Percentiles rank a stretch among this genome's conserved stretches.
Conservation (phyloP, 164 flowering plant genomes). For the Stephania yunnanensis region DNA sequence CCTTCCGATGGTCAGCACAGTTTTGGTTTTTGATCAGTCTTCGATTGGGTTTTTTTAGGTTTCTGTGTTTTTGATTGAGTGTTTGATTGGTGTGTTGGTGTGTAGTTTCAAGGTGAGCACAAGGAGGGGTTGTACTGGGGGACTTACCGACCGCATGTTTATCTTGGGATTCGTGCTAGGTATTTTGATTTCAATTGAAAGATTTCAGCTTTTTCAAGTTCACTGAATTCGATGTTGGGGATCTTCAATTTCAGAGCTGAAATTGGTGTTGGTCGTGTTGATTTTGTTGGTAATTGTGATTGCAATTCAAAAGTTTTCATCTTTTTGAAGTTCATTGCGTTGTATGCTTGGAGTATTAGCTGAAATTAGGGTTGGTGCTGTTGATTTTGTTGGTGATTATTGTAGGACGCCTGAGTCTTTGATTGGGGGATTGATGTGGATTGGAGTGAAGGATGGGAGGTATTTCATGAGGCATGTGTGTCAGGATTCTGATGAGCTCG, state of each 20-base stretch:
- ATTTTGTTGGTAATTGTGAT: background rate
- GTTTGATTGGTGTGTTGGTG: background rate
- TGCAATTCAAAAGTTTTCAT: background rate
- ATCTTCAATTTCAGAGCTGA: too few species aligned
- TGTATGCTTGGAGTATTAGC: background rate
- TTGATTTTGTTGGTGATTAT: slow-evolving; percentile 5
- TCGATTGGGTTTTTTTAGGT: background rate
- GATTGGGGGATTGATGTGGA: slow-evolving; percentile 95
- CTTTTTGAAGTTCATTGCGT: background rate
- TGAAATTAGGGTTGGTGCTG: background rate
- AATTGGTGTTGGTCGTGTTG: too few species aligned
- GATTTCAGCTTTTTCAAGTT: background rate
- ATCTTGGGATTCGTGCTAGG: slow-evolving; percentile 92
- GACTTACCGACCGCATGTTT: slow-evolving; percentile 86
- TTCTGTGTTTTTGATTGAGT: slow-evolving; percentile 4
- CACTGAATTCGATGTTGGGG: too few species aligned
- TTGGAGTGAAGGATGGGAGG: slow-evolving; percentile 79
- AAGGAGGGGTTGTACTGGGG: slow-evolving; percentile 97
- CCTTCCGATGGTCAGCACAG: slow-evolving; percentile 51
- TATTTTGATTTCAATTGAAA: slow-evolving; percentile 12
- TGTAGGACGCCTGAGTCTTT: slow-evolving; percentile 83
- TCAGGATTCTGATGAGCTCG: slow-evolving; percentile 78
- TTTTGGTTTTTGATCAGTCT: background rate
- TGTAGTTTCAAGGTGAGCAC: slow-evolving; percentile 94
- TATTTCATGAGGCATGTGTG: slow-evolving; percentile 79